Evolutionary conservation across 2,329 filamentous ascomycete genomes (phyloP).

Genomic region (Neurospora crassa): DNA sequence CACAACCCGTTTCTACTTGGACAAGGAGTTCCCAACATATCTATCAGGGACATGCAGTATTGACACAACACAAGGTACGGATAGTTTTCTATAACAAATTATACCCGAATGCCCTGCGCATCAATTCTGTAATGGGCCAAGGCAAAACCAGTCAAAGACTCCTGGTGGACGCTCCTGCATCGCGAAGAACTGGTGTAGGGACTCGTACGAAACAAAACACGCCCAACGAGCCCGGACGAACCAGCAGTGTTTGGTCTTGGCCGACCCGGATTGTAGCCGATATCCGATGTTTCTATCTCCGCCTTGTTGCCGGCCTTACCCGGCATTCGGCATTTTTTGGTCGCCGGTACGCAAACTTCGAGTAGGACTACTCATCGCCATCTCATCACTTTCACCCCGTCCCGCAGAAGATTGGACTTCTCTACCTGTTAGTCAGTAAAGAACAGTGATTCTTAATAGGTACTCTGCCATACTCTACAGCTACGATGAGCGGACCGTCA

Average conservation of each 20-base stretch:
- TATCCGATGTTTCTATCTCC: neutral
- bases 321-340: neutral
- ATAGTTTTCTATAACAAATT: neutral
- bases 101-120: neutral
- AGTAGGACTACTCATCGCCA: neutral
- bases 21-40: neutral
- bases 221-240: neutral
- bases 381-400: neutral
- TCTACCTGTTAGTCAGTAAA: neutral
- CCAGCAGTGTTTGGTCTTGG: neutral
- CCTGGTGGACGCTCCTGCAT: neutral
- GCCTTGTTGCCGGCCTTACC: neutral
- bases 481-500: neutral
- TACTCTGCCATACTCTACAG: neutral
- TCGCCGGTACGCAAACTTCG: neutral
- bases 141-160: neutral
- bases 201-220: neutral
- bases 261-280: neutral
- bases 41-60: neutral
- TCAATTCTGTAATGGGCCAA: neutral
- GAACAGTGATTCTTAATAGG: too few relatives aligned
- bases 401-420: neutral
- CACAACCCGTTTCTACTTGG: neutral
- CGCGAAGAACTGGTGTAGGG: neutral
- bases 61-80: neutral